Evolutionary conservation across 441 rosid genomes (phyloP).

Genomic region (Manihot esculenta): DNA sequence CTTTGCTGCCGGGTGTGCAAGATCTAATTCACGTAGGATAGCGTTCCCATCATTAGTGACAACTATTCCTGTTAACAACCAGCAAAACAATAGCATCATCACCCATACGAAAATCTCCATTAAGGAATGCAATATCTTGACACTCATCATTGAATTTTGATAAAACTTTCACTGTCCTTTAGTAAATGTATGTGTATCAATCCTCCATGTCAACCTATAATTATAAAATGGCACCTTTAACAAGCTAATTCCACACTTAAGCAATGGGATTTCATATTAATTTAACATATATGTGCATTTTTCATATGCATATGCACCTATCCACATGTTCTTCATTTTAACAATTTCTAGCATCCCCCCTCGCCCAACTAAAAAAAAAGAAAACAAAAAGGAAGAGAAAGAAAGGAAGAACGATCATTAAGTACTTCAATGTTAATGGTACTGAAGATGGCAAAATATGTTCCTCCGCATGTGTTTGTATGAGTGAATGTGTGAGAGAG

Average conservation of each 20-base stretch:
- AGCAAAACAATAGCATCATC: constrained; percentile 8
- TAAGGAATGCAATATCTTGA: not conserved
- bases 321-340: not conserved
- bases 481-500: no score
- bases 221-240: not conserved
- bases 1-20: constrained; percentile 98
- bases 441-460: not conserved
- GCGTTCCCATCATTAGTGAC: constrained; percentile 97
- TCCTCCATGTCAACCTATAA: not conserved
- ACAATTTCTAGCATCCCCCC: no score
- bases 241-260: not conserved
- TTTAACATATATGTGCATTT: not conserved
- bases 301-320: not conserved
- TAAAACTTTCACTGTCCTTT: not conserved
- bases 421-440: not conserved
- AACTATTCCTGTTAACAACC: constrained; percentile 61
- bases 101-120: not conserved
- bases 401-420: not conserved
- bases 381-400: no score
- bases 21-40: constrained; percentile 82
- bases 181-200: no score
- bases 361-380: no score
- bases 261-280: not conserved
- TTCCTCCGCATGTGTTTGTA: not conserved
- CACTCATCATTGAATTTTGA: not conserved